These are phyloP conservation scores for barley (Hordeum vulgare) DNA, from an alignment of 176 grass and related monocot genomes.

Conservation along the genomic window DNA sequence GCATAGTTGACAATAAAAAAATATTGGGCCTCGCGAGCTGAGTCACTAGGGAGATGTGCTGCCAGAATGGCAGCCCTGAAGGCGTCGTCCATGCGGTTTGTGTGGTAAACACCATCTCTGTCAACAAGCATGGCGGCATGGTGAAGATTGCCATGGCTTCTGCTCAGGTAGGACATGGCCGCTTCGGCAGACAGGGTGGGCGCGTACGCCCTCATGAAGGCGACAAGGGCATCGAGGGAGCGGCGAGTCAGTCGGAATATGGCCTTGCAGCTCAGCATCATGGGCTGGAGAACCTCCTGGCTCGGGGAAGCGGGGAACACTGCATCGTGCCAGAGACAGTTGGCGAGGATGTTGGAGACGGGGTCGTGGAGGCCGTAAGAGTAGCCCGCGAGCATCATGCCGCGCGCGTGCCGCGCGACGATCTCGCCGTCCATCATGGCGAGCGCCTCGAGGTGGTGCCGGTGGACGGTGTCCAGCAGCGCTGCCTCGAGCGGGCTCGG, in stretches of 20 bases:
- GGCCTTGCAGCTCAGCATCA: background rate
- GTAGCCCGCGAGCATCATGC: background rate
- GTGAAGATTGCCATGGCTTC: background rate
- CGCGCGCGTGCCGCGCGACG: background rate
- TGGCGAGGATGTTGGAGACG: constrained; percentile 4
- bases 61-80: background rate
- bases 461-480: background rate
- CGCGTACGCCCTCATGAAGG: background rate
- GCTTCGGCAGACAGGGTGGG: background rate
- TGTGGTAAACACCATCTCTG: background rate
- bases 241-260: background rate
- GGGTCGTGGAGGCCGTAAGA: background rate
- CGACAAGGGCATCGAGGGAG: background rate
- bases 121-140: background rate
- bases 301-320: background rate
- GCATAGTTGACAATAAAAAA: background rate
- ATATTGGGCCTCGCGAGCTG: background rate
- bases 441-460: constrained; percentile 1
- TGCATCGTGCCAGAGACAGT: background rate
- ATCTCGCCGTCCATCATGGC: background rate
- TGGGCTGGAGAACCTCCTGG: background rate
- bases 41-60: background rate
- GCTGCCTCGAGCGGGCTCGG: background rate
- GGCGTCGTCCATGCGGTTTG: background rate
- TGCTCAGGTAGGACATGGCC: background rate